Base-by-base conservation (phyloP, 2,329 filamentous ascomycete species). In the Dactylellina leptospora region DNA sequence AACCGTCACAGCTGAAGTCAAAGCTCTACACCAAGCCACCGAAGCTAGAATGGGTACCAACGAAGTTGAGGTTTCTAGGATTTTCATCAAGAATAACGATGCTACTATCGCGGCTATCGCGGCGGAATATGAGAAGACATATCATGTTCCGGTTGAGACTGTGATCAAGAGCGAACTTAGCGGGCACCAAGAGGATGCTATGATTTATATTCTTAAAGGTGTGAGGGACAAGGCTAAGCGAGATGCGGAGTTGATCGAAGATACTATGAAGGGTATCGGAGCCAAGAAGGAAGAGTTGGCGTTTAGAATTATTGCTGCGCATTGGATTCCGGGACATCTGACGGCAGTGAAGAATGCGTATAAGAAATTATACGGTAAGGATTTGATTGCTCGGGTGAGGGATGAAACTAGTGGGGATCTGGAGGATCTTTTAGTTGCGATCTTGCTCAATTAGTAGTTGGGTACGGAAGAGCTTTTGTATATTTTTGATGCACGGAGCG, bases 401-500 rank as follows among this genome's bases (percentile, higher is more conserved):
- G 87, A 88, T 1, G 93, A 97, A 83, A 96, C 91, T 2, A 91
- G 90, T 71, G 91, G 92, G 3, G 90, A 96, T 80, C 96, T 95
- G 76, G 84, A 90, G 81, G 85, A 81, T 76, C 80, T 93, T 77
- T 84, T 97, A 85, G 81, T 96, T 74, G 91, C 89, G 73, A 82
- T 86, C 50, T 50, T 72, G 59, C 58, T 56, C 30, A 70, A n/a
- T n/a, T n/a, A 71, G 23, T 71, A 59, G 18, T 16, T 5, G 22
- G 30, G 25, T 50, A 8, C 9, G 28, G 28, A 53, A 16, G 13
- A 1, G n/a, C 20, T 48, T 51, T 18, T 51, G 4, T 40, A 1
- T 9, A 40, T 40, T n/a, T 40, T 40, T 40, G 13, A 40, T n/a
- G 36, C 5, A 40, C 4, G 5, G 36, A n/a, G n/a, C n/a, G n/a